phyloP scores from a whole-genome alignment of 441 rosid species.

The Populus hybrid region DNA sequence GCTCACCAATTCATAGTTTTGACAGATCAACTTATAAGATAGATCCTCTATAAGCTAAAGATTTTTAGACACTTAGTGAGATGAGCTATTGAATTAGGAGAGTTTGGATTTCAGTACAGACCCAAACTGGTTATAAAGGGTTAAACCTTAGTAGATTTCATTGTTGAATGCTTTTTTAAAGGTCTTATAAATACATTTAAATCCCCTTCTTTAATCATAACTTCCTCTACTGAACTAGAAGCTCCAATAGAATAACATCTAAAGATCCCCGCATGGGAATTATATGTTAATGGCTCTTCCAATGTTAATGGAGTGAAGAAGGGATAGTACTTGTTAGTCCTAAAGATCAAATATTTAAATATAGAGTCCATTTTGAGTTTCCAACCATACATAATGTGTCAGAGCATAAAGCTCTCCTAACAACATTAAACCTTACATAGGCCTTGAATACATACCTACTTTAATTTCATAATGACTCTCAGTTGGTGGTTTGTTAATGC shows the following conservation, averaged over 20 bases:
- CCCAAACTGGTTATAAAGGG: not conserved
- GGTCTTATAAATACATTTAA: not conserved
- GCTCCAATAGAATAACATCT: not conserved
- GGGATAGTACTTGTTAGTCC: not conserved
- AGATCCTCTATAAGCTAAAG: not conserved
- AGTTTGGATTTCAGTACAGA: not conserved
- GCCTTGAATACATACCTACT: not conserved
- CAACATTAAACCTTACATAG: not conserved
- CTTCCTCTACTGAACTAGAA: too few relatives aligned
- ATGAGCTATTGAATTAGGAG: not conserved
- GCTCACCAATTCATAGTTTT: too few relatives aligned
- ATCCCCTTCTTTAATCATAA: too few relatives aligned
- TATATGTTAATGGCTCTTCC: not conserved
- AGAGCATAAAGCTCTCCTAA: not conserved
- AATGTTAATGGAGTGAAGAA: rapidly evolving
- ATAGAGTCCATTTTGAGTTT: too few relatives aligned
- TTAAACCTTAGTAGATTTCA: not conserved
- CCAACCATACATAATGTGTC: not conserved
- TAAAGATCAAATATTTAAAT: not conserved
- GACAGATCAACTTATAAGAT: too few relatives aligned
- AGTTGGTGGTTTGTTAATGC: not conserved
- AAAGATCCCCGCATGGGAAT: not conserved
- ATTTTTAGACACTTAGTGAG: not conserved
- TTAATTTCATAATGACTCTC: not conserved
- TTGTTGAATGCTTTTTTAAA: not conserved